Evolutionary conservation across 1,139 yeast genomes (phyloP).

Genomic region (Sugiyamaella neomexicana): DNA sequence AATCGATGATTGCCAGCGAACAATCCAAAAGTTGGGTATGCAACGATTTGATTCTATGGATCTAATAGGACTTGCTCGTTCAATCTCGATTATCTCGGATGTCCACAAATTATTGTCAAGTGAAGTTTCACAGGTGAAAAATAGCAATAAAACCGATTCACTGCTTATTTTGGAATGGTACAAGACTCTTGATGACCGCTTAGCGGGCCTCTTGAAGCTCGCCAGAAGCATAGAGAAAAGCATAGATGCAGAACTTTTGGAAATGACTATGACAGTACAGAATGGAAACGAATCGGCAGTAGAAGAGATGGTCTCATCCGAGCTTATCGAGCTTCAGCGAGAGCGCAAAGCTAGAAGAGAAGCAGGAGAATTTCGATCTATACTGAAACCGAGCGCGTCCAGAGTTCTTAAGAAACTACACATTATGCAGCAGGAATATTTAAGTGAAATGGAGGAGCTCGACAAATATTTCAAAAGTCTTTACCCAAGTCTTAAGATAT

Average conservation of each 20-base stretch:
- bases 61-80: constrained; percentile 46
- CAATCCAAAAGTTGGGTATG: constrained; percentile 52
- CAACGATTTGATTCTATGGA: constrained; percentile 50
- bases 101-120: constrained; percentile 21
- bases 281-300: constrained; percentile 14
- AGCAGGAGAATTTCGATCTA: constrained; percentile 25
- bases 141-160: neutral
- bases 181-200: constrained; percentile 11
- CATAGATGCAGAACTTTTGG: neutral
- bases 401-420: constrained; percentile 31
- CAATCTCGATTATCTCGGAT: constrained; percentile 39
- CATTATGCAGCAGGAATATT: constrained; percentile 27
- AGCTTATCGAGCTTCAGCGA: constrained; percentile 14
- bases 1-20: constrained; percentile 54
- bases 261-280: neutral
- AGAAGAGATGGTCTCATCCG: constrained; percentile 20
- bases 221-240: constrained; percentile 10
- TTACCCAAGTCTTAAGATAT: constrained; percentile 28
- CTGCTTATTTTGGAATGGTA: constrained; percentile 14
- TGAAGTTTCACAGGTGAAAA: neutral
- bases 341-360: constrained; percentile 20
- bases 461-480: constrained; percentile 24
- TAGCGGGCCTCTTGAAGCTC: constrained; percentile 16
- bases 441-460: constrained; percentile 26
- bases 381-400: constrained; percentile 31